These are phyloP conservation scores for Termitomyces sp. DNA, from an alignment of 768 basidiomycete species.

Conservation along the genomic window DNA sequence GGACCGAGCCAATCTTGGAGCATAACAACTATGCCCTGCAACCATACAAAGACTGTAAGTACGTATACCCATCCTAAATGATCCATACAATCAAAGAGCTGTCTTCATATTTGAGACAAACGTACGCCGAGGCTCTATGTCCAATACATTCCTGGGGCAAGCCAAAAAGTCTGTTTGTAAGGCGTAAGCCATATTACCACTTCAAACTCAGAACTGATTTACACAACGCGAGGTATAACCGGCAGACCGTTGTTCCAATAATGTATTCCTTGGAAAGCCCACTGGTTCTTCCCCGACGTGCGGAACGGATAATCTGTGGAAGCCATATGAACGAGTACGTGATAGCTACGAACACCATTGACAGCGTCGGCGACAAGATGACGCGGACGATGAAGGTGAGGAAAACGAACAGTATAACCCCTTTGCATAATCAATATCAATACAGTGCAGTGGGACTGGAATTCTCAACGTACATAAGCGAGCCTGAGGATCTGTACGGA, in stretches of 20 bases:
- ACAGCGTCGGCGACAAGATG: constrained; percentile 59
- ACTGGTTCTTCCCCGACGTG: constrained; percentile 61
- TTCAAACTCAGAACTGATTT: constrained; percentile 22
- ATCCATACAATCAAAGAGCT: not conserved
- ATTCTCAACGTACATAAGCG: constrained; percentile 50
- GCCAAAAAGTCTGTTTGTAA: constrained; percentile 61
- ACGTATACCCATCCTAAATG: constrained; percentile 48
- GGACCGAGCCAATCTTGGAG: constrained; percentile 77
- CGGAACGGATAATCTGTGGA: constrained; percentile 79
- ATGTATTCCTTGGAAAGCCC: constrained; percentile 68
- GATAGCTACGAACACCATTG: constrained; percentile 56
- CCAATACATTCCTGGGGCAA: constrained; percentile 83
- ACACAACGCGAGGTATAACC: constrained; percentile 74
- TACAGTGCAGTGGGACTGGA: not conserved
- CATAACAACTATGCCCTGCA: constrained; percentile 57
- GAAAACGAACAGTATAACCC: constrained; percentile 62
- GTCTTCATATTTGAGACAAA: constrained; percentile 30
- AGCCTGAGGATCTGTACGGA: constrained; percentile 66
- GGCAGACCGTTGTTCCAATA: constrained; percentile 67
- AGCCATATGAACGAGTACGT: constrained; percentile 83
- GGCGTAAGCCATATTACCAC: not conserved
- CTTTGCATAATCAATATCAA: constrained; percentile 27
- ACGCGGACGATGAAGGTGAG: constrained; percentile 71
- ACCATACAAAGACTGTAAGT: constrained; percentile 51
- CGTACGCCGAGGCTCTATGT: constrained; percentile 70